Evolutionary conservation across 805 yeast species (phyloP), one percentile per base, ranked within the genome.

Genomic region (Sungouiozyma ichnusensis): DNA sequence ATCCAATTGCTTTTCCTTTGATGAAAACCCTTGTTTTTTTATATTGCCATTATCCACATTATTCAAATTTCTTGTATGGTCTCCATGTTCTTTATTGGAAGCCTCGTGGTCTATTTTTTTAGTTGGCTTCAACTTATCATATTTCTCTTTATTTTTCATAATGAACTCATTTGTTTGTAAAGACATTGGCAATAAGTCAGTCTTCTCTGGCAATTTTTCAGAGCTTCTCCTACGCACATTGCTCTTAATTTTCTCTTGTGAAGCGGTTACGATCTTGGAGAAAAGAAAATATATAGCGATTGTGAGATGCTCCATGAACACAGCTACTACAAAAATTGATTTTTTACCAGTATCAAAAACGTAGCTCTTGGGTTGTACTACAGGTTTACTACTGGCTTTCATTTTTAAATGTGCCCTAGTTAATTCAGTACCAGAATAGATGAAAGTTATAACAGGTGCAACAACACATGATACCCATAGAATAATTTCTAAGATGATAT

Each of bases 381-480:
- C 51, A 27, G 57, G 52, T 38, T 51, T 54, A 14, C 48, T 44
- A 6, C 54, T 32, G 3, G 36, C 18, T 4, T 47, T 46, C 14
- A 45, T 32, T 16, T 37, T 11, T 3, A 59, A 58, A 15, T 24
- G 29, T 11, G 54, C 45, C 11, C 50, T 53, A 13, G 61, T 58
- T 31, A 57, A 36, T 40, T 72, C 72, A 32, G 79, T 76, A 45
- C 65, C 59, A 49, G 75, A 73, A 64, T 81, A 88, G 79, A 92
- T 81, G 11, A 77, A 67, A 8, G 92, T 71, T 24, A 87, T 64
- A 4, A 85, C 64, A 9, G 94, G 79, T 0, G 83, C 73, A 20
- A 83, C 65, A 16, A 86, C 61, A 1, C 92, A 71, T 1, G 94
- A 88, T 9, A 85, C 46, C 77, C 88, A 77, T 4, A 85, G 71